Conservation (phyloP, 1,139 yeast genomes). For the Hyphopichia buzzinii region DNA sequence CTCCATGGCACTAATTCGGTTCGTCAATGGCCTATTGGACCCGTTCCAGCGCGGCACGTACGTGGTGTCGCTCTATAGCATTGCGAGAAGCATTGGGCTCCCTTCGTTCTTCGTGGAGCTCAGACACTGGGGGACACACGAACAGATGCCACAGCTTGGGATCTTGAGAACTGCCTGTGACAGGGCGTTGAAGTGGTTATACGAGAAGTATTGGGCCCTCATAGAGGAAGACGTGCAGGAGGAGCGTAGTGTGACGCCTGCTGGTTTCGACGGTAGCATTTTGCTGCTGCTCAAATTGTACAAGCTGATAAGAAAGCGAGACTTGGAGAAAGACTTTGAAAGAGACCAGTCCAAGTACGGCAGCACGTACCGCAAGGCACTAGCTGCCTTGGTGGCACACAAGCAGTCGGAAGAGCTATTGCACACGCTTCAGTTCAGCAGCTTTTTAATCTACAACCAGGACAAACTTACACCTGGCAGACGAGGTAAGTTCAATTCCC, state of each 20-base stretch:
- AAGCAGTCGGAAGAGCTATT: slow-evolving; percentile 9
- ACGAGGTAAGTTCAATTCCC: slow-evolving; percentile 23
- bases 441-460: slow-evolving; percentile 27
- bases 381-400: slow-evolving; percentile 18
- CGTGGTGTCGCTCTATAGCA: slow-evolving; percentile 74
- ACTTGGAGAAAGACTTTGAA: slow-evolving; percentile 35
- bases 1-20: slow-evolving; percentile 77
- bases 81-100: slow-evolving; percentile 67
- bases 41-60: slow-evolving; percentile 77
- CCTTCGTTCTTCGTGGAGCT: slow-evolving; percentile 88
- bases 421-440: slow-evolving; percentile 20
- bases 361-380: slow-evolving; percentile 37
- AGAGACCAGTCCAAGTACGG: slow-evolving; percentile 39
- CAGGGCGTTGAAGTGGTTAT: slow-evolving; percentile 75
- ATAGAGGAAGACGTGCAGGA: slow-evolving; percentile 28
- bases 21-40: slow-evolving; percentile 90
- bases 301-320: slow-evolving; percentile 45
- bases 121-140: slow-evolving; percentile 92
- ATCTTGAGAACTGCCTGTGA: slow-evolving; percentile 57
- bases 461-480: slow-evolving; percentile 16
- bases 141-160: slow-evolving; percentile 67
- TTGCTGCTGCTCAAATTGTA: slow-evolving; percentile 22
- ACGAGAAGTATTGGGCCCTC: slow-evolving; percentile 69
- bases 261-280: slow-evolving; percentile 18
- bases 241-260: slow-evolving; percentile 14